A percentile compares a stretch with the other conserved stretches of the same genome.
Evolutionary conservation across 306 rosid species (phyloP).

Genomic region (Malus orientalis): DNA sequence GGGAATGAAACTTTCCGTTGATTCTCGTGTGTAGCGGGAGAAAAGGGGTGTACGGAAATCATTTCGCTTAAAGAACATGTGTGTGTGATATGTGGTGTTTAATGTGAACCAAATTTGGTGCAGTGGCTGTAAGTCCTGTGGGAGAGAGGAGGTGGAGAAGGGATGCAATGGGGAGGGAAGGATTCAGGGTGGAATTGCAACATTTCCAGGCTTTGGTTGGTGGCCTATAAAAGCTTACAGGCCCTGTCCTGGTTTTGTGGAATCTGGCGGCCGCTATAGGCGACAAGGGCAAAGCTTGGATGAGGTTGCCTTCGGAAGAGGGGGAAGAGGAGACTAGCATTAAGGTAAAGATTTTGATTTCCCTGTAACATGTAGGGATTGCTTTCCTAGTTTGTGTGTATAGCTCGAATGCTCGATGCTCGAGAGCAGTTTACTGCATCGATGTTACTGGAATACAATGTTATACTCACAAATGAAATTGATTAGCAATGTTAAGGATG

Average conservation of each 20-base stretch:
- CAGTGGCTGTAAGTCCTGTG: conserved; percentile 86
- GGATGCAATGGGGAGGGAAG: conserved; percentile 97
- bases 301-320: conserved; percentile 84
- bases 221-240: conserved; percentile 98
- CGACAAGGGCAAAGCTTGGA: conserved; percentile 91
- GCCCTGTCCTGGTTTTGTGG: conserved; percentile 86
- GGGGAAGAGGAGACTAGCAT: conserved; percentile 16
- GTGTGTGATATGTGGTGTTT: conserved; percentile 3
- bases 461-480: no score
- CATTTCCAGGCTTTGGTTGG: conserved; percentile 95
- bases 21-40: no score
- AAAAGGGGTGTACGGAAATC: no score
- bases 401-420: neutral
- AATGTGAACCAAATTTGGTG: neutral
- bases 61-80: no score
- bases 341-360: conserved; percentile 17
- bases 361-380: neutral
- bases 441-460: no score
- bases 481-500: no score
- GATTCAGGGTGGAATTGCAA: conserved; percentile 93
- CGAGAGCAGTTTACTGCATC: neutral
- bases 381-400: neutral
- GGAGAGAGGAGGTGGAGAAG: conserved; percentile 67
- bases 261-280: conserved; percentile 75
- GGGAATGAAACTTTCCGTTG: no score